phyloP scores from a whole-genome alignment of 2,329 filamentous ascomycete species.

The Trichoderma atroviride region DNA sequence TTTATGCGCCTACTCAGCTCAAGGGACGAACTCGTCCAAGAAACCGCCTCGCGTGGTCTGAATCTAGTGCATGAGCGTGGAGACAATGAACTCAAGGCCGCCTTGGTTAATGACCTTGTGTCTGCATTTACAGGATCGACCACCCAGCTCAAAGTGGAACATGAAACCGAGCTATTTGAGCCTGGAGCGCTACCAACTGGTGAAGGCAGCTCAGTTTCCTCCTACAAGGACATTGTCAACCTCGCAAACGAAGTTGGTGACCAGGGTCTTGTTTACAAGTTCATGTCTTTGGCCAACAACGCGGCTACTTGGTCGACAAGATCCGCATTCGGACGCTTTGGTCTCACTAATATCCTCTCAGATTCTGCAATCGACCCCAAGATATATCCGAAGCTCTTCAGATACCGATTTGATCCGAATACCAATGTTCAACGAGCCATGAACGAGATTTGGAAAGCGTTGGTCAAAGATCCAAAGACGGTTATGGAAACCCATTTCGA shows the following conservation, averaged over 20 bases:
- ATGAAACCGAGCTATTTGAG: constrained; percentile 92
- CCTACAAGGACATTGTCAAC: constrained; percentile 96
- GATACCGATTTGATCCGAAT: constrained; percentile 95
- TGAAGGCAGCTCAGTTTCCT: constrained; percentile 85
- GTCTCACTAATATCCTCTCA: constrained; percentile 86
- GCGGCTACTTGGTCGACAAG: constrained; percentile 97
- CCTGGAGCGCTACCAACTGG: constrained; percentile 87
- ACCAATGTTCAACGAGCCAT: constrained; percentile 90
- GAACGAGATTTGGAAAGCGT: constrained; percentile 95
- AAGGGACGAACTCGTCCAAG: constrained; percentile 91
- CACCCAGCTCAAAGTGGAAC: constrained; percentile 77
- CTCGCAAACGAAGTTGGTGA: constrained; percentile 96
- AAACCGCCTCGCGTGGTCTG: constrained; percentile 88
- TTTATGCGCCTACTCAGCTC: constrained; percentile 88
- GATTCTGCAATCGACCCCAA: constrained; percentile 89
- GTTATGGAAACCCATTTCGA: constrained; percentile 84
- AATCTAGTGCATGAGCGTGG: constrained; percentile 94
- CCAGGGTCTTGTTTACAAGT: constrained; percentile 93
- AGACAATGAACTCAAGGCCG: constrained; percentile 75
- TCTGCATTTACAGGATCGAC: constrained; percentile 82
- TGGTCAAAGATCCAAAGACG: constrained; percentile 84
- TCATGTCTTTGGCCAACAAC: constrained; percentile 96
- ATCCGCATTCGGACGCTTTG: constrained; percentile 92
- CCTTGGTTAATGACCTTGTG: constrained; percentile 84
- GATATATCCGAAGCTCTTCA: constrained; percentile 90